Conservation (phyloP, 805 yeast species). For the Sungouiella blattae region DNA sequence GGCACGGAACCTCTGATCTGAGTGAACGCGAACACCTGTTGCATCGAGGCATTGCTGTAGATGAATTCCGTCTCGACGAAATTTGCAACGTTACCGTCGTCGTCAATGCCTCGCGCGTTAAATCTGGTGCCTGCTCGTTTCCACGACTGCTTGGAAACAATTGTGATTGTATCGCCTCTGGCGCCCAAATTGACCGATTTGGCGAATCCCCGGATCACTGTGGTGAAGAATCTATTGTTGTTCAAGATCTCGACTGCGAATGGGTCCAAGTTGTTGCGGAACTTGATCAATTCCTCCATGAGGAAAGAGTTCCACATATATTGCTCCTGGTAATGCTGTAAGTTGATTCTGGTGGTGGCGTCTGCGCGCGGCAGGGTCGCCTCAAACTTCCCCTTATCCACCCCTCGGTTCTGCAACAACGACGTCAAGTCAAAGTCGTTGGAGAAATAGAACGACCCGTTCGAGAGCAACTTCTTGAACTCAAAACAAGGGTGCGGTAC, state of each 20-base stretch:
- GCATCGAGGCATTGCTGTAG: conserved; percentile 43
- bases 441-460: conserved; percentile 90
- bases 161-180: conserved; percentile 52
- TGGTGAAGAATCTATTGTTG: conserved; percentile 76
- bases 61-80: conserved; percentile 66
- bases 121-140: conserved; percentile 35
- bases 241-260: conserved; percentile 62
- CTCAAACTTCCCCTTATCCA: conserved; percentile 27
- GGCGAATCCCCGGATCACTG: conserved; percentile 94
- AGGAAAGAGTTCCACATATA: conserved; percentile 97
- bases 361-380: conserved; percentile 1
- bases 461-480: conserved; percentile 68
- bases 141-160: conserved; percentile 95
- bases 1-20: conserved; percentile 97
- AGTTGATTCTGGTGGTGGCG: conserved; percentile 7
- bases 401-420: conserved; percentile 74
- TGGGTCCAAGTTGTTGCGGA: conserved; percentile 65
- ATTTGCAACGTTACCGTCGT: conserved; percentile 20
- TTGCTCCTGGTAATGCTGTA: conserved; percentile 62
- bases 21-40: conserved; percentile 65
- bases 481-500: conserved; percentile 76
- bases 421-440: conserved; percentile 90
- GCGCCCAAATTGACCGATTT: conserved; percentile 55
- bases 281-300: conserved; percentile 76
- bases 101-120: conserved; percentile 20